Evolutionary conservation across 331 rosid genomes (phyloP).

Genomic region (Quercus lobata): DNA sequence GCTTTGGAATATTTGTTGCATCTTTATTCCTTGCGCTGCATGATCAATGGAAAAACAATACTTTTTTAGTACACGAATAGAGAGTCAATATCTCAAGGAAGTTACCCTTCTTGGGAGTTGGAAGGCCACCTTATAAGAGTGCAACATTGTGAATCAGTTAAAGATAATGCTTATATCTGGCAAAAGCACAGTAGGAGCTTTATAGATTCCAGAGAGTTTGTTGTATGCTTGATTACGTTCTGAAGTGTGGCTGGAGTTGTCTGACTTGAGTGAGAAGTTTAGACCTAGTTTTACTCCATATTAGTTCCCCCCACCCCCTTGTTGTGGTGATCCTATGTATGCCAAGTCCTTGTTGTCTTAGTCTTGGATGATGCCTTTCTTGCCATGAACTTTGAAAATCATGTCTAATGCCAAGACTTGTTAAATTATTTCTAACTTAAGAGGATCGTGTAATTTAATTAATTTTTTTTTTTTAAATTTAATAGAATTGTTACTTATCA

Average conservation of each 20-base stretch:
- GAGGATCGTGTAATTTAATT: not conserved
- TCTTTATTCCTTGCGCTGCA: too few species aligned
- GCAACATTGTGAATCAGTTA: not conserved
- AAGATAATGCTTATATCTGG: not conserved
- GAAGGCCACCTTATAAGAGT: not conserved
- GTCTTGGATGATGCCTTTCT: not conserved
- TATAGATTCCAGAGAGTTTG: not conserved
- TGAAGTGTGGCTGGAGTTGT: not conserved
- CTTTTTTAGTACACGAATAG: not conserved
- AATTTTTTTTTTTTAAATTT: not conserved
- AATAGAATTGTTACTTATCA: too few species aligned
- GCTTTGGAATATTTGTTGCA: too few species aligned
- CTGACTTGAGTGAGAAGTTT: not conserved
- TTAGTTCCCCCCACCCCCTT: not conserved
- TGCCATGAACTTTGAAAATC: not conserved
- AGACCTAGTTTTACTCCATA: not conserved
- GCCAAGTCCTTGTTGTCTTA: not conserved
- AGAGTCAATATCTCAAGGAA: not conserved
- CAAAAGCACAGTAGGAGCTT: not conserved
- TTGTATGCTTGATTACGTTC: not conserved
- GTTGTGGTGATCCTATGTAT: not conserved
- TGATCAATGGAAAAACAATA: not conserved
- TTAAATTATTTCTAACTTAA: not conserved
- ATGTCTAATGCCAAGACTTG: not conserved
- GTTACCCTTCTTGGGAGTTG: not conserved